Percentiles rank a stretch among this genome's conserved stretches.
Conservation (phyloP, 257 asterid species). For the Solanum pinnatisectum region DNA sequence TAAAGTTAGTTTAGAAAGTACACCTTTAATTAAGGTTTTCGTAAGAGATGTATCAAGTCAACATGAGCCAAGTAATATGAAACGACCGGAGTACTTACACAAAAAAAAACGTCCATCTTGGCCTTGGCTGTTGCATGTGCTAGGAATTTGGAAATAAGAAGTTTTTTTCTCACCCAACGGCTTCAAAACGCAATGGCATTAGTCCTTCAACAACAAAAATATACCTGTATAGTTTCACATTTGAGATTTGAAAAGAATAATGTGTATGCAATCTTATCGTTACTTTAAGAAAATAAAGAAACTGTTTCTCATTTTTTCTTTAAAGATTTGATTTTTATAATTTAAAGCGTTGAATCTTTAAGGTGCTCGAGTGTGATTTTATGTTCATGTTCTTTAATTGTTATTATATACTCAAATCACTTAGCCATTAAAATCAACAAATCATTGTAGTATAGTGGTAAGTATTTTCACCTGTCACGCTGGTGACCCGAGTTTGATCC, state of each 20-base stretch:
- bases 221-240: rapidly evolving
- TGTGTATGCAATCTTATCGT: not conserved
- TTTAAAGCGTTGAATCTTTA: not conserved
- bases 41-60: not conserved
- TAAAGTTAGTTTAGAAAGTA: too few species aligned
- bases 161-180: not conserved
- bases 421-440: not conserved
- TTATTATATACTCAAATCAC: not conserved
- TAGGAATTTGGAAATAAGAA: not conserved
- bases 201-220: not conserved
- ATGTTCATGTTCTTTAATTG: too few species aligned
- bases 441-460: not conserved
- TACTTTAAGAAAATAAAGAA: not conserved
- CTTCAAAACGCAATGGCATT: not conserved
- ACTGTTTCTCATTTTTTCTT: too few species aligned
- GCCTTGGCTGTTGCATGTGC: not conserved
- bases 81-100: rapidly evolving
- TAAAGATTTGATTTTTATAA: too few species aligned
- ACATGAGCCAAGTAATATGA: too few species aligned
- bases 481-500: constrained; percentile 99
- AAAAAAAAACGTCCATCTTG: not conserved
- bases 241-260: not conserved
- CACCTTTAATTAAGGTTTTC: too few species aligned
- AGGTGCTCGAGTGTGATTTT: too few species aligned
- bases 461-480: constrained; percentile 98